Percentiles rank a stretch among this genome's conserved stretches.
These are phyloP conservation scores for Cutaneotrichosporon spelunceum DNA, from an alignment of 1,284 basidiomycete species.

Conservation along the genomic window DNA sequence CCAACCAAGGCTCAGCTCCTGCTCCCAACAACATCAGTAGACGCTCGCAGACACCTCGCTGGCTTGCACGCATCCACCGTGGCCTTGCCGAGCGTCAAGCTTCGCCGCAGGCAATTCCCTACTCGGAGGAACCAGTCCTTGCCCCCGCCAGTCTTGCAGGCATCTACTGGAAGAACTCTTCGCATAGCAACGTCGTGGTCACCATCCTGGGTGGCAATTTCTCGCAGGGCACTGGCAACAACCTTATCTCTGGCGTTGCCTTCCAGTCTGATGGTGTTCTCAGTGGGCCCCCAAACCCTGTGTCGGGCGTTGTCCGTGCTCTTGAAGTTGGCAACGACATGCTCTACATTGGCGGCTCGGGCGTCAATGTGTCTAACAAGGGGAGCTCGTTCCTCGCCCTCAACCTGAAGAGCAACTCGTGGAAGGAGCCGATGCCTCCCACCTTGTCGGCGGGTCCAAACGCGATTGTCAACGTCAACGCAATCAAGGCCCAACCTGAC, in stretches of 20 bases:
- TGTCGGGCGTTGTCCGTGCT: conserved; percentile 67
- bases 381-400: conserved; percentile 67
- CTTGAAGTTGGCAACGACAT: conserved; percentile 63
- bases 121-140: conserved; percentile 56
- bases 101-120: conserved; percentile 52
- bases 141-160: conserved; percentile 82
- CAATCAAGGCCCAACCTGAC: conserved; percentile 66
- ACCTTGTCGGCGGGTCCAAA: conserved; percentile 52
- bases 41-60: conserved; percentile 12
- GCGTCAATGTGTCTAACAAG: conserved; percentile 46
- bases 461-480: conserved; percentile 64
- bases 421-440: conserved; percentile 55
- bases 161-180: conserved; percentile 82
- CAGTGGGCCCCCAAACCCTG: conserved; percentile 57
- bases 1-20: conserved; percentile 27
- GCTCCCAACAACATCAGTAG: conserved; percentile 5
- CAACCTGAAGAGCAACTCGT: conserved; percentile 62
- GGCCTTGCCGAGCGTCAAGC: conserved; percentile 12
- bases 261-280: conserved; percentile 65
- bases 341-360: conserved; percentile 73
- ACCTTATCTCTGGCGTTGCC: conserved; percentile 59
- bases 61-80: conserved; percentile 39
- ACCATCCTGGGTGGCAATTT: conserved; percentile 90
- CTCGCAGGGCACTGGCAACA: conserved; percentile 51
- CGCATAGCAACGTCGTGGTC: conserved; percentile 57